Conservation (phyloP, 345 rosid species). For the Geranium rotundifolium region DNA sequence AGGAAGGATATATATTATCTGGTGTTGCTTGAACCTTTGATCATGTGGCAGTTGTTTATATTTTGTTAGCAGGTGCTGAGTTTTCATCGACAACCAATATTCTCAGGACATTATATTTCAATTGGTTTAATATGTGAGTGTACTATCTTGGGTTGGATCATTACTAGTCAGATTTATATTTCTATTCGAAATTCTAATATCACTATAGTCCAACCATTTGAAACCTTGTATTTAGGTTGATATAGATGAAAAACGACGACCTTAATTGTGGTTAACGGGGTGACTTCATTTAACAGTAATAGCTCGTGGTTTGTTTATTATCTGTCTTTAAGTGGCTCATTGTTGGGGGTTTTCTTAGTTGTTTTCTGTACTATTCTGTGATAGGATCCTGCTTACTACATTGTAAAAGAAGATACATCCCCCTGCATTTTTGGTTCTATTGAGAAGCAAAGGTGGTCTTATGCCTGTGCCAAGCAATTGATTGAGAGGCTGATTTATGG, state of each 20-base stretch:
- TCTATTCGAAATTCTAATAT: too few relatives aligned
- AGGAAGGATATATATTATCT: neutral
- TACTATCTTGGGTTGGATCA: too few relatives aligned
- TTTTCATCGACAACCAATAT: neutral
- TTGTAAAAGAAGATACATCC: constrained; percentile 78
- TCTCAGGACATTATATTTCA: neutral
- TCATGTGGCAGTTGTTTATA: too few relatives aligned
- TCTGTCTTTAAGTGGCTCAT: neutral
- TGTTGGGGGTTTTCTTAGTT: neutral
- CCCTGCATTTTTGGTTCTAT: constrained; percentile 98
- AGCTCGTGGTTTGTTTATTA: too few relatives aligned
- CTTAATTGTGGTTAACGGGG: too few relatives aligned
- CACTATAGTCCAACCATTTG: too few relatives aligned
- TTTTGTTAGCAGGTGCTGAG: neutral
- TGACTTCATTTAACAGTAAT: too few relatives aligned
- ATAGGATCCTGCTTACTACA: constrained; percentile 83
- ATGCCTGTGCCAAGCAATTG: constrained; percentile 98
- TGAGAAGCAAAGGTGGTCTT: constrained; percentile 99
- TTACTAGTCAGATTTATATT: too few relatives aligned
- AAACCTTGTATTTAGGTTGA: too few relatives aligned
- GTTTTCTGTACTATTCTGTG: constrained; percentile 5
- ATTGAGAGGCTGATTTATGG: constrained; percentile 99
- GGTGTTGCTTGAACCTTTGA: too few relatives aligned
- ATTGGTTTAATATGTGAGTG: too few relatives aligned
- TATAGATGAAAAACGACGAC: too few relatives aligned